These are phyloP conservation scores for Arabidopsis hybrid DNA, from an alignment of 441 rosid genomes.

Conservation along the genomic window DNA sequence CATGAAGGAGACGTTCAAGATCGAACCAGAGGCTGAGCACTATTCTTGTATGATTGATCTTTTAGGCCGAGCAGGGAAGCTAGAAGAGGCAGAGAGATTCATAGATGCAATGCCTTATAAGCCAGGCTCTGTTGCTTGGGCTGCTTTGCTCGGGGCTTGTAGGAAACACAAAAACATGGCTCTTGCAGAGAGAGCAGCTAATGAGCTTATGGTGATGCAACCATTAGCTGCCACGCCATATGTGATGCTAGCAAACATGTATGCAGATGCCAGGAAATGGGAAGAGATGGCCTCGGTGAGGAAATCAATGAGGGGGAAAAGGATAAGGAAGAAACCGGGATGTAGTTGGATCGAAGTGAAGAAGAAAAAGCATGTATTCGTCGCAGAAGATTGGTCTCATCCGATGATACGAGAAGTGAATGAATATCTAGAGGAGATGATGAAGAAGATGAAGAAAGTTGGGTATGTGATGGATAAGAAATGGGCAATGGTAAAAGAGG, in stretches of 20 bases:
- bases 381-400: conserved; percentile 85
- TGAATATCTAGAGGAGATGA: conserved; percentile 66
- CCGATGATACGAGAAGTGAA: conserved; percentile 71
- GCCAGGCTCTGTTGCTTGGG: conserved; percentile 74
- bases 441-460: conserved; percentile 60
- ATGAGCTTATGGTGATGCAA: conserved; percentile 60
- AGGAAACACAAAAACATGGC: conserved; percentile 71
- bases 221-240: conserved; percentile 83
- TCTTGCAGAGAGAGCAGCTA: conserved; percentile 76
- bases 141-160: conserved; percentile 83
- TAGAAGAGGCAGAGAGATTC: conserved; percentile 75
- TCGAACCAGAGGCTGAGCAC: conserved; percentile 89
- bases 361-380: conserved; percentile 67
- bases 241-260: conserved; percentile 84
- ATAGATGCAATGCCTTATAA: conserved; percentile 73
- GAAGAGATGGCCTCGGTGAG: conserved; percentile 68
- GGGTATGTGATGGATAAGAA: conserved; percentile 80
- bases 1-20: conserved; percentile 70
- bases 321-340: conserved; percentile 83
- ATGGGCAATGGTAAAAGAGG: conserved; percentile 76
- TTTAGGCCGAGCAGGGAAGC: conserved; percentile 82
- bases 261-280: conserved; percentile 69
- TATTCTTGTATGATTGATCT: conserved; percentile 92
- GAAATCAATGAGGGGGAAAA: conserved; percentile 76
- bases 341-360: conserved; percentile 91